Evolutionary conservation across 257 asterid species (phyloP).

Genomic region (Solanum lycopersicoides): DNA sequence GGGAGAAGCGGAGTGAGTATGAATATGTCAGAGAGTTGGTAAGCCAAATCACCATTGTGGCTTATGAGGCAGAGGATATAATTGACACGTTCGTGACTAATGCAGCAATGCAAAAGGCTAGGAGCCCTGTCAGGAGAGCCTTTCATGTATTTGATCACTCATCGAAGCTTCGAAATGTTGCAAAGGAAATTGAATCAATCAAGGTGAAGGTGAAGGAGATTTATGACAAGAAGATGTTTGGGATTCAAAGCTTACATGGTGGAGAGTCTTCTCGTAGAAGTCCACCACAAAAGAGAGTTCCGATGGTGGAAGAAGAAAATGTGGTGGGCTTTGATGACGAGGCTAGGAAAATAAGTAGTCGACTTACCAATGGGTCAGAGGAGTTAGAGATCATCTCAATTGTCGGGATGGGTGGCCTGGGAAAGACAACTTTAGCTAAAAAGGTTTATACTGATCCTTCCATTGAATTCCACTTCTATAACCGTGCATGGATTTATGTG

Average conservation of each 20-base stretch:
- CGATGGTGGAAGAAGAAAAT: conserved; percentile 20
- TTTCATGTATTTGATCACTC: conserved; percentile 14
- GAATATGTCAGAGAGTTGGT: conserved; percentile 30
- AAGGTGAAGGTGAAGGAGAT: conserved; percentile 21
- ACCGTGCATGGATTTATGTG: conserved; percentile 22
- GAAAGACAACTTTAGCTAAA: conserved; percentile 22
- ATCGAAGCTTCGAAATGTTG: conserved; percentile 19
- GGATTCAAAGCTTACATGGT: conserved; percentile 22
- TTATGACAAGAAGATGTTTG: conserved; percentile 34
- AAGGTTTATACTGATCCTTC: conserved; percentile 9
- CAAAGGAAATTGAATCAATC: conserved; percentile 19
- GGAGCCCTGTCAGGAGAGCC: conserved; percentile 1
- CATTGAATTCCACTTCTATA: conserved; percentile 15
- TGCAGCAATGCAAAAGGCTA: conserved; percentile 24
- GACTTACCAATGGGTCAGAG: conserved; percentile 12
- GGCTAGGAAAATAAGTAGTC: conserved; percentile 9
- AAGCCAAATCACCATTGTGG: conserved; percentile 28
- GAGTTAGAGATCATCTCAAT: conserved; percentile 11
- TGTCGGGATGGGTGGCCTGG: conserved; percentile 25
- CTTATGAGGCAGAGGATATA: conserved; percentile 39
- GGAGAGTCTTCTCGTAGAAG: conserved; percentile 10
- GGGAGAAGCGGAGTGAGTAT: conserved; percentile 24
- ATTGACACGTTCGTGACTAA: conserved; percentile 26
- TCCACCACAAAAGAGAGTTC: conserved; percentile 8
- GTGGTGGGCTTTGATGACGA: conserved; percentile 27